phyloP scores from a whole-genome alignment of 108 stramenopile genomes.

The Fragilaria crotonensis region DNA sequence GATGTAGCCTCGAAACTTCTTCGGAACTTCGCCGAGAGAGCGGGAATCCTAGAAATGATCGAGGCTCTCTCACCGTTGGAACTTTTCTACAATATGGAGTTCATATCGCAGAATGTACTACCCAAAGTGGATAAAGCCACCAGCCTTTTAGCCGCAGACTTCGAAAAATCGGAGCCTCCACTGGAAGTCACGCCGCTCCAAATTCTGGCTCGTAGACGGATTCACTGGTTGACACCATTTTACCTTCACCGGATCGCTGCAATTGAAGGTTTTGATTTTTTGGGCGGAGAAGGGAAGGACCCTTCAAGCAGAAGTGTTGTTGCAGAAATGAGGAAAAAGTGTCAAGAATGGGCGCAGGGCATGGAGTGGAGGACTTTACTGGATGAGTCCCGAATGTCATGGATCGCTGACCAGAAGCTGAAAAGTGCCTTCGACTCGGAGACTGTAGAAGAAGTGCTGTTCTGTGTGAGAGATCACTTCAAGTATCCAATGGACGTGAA shows the following conservation, averaged over 20 bases:
- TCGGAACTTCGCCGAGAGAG: conserved; percentile 50
- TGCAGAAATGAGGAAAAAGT: neutral
- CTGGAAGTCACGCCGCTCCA: conserved; percentile 12
- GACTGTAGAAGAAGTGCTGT: conserved; percentile 30
- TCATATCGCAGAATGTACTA: neutral
- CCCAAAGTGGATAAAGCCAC: neutral
- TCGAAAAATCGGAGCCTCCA: neutral
- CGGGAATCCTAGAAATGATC: conserved; percentile 27
- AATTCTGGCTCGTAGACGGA: conserved; percentile 25
- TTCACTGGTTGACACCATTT: conserved; percentile 22
- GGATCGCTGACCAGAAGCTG: neutral
- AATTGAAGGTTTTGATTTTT: neutral
- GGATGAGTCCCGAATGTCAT: neutral
- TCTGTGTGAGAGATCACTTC: conserved; percentile 5
- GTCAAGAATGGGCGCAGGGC: neutral
- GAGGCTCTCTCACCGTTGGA: conserved; percentile 14
- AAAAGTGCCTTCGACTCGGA: conserved; percentile 5
- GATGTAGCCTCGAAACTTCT: conserved; percentile 23
- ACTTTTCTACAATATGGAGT: conserved; percentile 7
- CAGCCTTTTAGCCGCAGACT: neutral
- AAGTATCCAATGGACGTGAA: conserved; percentile 20
- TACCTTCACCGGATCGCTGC: neutral
- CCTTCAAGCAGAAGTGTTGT: neutral
- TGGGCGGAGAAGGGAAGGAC: neutral
- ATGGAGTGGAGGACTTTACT: neutral